Evolutionary conservation across 2,329 filamentous ascomycete genomes (phyloP).

Genomic region (Cladophialophora bantiana): DNA sequence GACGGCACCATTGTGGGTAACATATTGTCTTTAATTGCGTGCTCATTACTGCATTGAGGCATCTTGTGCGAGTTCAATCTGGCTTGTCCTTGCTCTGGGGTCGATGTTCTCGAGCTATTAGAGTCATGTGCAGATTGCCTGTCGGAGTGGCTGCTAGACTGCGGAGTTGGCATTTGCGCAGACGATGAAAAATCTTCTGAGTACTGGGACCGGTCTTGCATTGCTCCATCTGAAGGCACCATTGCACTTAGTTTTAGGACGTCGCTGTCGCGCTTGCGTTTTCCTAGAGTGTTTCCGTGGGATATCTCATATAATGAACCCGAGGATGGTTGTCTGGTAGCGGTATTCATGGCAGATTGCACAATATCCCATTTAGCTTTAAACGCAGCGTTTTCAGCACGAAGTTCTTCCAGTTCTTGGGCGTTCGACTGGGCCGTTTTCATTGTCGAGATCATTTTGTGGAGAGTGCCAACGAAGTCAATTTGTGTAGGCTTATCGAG

Average conservation of each 20-base stretch:
- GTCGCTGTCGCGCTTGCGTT: slow-evolving; percentile 34
- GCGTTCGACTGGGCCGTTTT: slow-evolving; percentile 25
- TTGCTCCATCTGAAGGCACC: slow-evolving; percentile 1
- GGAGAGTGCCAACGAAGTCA: slow-evolving; percentile 18
- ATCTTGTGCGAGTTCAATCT: neutral
- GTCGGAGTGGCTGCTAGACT: slow-evolving; percentile 25
- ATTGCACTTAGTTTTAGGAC: neutral
- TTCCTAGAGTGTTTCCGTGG: slow-evolving; percentile 23
- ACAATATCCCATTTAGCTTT: slow-evolving; percentile 34
- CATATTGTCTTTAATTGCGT: neutral
- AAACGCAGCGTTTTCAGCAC: slow-evolving; percentile 36
- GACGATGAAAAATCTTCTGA: slow-evolving; percentile 12
- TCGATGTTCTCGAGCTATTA: slow-evolving; percentile 12
- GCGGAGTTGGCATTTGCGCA: slow-evolving; percentile 25
- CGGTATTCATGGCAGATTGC: slow-evolving; percentile 25
- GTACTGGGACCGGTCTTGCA: neutral
- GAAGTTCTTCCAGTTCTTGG: slow-evolving; percentile 31
- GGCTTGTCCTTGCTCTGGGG: slow-evolving; percentile 7
- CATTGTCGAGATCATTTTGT: slow-evolving; percentile 22
- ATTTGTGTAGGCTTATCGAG: neutral
- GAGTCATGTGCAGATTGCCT: slow-evolving; percentile 12
- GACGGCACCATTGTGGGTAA: neutral
- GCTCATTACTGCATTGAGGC: neutral
- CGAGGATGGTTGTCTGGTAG: neutral
- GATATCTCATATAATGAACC: neutral